These are phyloP conservation scores for Elaeis oleifera DNA, from an alignment of 202 grass and related monocot species.

Conservation along the genomic window DNA sequence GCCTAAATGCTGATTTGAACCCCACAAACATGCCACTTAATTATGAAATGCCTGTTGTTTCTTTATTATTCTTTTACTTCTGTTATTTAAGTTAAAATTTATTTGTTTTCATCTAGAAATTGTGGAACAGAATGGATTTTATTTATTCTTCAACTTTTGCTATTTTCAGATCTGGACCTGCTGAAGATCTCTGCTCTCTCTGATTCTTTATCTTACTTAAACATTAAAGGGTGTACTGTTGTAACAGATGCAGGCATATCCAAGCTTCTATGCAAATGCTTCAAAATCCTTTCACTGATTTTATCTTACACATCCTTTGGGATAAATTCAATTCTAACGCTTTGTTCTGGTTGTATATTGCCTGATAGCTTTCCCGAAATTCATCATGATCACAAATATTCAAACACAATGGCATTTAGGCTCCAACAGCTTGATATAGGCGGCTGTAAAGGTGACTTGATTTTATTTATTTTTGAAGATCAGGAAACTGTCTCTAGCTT, in stretches of 20 bases:
- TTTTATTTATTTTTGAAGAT: constrained; percentile 2
- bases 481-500: too few species aligned
- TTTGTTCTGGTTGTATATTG: constrained; percentile 35
- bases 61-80: too few species aligned
- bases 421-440: constrained; percentile 52
- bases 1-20: too few species aligned
- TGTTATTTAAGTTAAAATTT: too few species aligned
- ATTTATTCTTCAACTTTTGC: constrained; percentile 5
- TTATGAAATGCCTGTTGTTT: too few species aligned
- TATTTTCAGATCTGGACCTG: constrained; percentile 51
- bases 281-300: constrained; percentile 56
- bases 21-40: too few species aligned
- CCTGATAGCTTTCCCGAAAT: background rate
- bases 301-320: constrained; percentile 69
- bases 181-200: constrained; percentile 38
- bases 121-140: background rate
- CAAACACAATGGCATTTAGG: constrained; percentile 41
- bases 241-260: constrained; percentile 73
- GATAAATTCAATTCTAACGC: constrained; percentile 36
- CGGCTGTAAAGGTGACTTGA: constrained; percentile 56
- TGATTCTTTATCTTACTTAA: constrained; percentile 64
- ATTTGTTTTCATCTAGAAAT: too few species aligned
- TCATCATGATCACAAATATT: constrained; percentile 13
- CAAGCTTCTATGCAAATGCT: constrained; percentile 45
- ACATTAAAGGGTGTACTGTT: constrained; percentile 60